Evolutionary conservation across 495 filamentous ascomycete species (phyloP), one percentile per base, ranked within the genome.

Genomic region (Podospora comata): DNA sequence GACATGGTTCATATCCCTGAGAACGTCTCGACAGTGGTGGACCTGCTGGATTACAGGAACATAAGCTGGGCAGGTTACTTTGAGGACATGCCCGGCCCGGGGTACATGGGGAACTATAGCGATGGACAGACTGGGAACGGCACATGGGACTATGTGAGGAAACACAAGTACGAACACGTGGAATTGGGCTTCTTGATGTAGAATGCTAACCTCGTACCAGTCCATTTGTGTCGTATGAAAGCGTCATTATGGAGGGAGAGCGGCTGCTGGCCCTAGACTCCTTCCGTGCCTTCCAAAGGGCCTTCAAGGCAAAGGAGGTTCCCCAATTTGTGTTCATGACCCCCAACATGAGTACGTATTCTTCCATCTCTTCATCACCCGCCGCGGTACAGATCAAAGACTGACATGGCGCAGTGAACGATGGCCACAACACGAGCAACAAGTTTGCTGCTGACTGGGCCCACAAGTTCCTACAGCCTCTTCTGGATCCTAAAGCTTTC

Each of bases 31-130:
- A 91, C 88, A 16, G 76, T 92, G 53, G 88, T 85, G 15, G 89
- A 92, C 78, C 74, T 91, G 26, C 80, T 92, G 13, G 89, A 91
- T 65, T 82, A 80, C 69, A 85, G 84, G 74, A 68, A 80, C 16
- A 86, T 91, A 62, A 75, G 83, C 39, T 92, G 89, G 88, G 83
- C 78, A 57, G 86, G 88, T 54, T 91, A 92, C 72, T 86, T 89
- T 68, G 88, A 92, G 75, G 83, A 85, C 27, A 67, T 88, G 64
- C 89, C 90, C 1, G 84, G 88, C 13, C 86, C 89, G 4, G 89
- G 89, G 2, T 91, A 85, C 75, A 85, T 89, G 83, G 88, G 82
- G 53, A 83, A 83, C 58, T 81, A 77, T 6, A 85, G 86, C 68
- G 79, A 83, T 39, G 73, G 79, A 60, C 75, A 78, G 13, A 83